phyloP scores from a whole-genome alignment of 2,329 filamentous ascomycete species.

The Pseudopithomyces maydicus region DNA sequence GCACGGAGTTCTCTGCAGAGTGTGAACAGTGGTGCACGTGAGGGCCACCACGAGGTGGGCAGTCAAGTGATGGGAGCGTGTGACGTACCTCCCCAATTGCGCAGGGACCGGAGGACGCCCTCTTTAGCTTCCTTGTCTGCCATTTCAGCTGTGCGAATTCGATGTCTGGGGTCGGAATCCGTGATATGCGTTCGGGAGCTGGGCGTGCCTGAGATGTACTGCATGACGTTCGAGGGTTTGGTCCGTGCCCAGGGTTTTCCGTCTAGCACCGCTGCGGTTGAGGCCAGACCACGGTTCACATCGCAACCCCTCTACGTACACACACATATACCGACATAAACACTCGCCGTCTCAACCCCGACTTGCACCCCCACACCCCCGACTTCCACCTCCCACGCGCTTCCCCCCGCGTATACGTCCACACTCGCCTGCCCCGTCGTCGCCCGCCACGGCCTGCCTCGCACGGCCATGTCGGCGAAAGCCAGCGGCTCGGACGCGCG shows the following conservation, averaged over 20 bases:
- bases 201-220: background rate
- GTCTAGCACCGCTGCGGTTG: conserved; percentile 24
- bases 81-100: conserved; percentile 58
- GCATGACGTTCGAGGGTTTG: conserved; percentile 5
- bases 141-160: conserved; percentile 34
- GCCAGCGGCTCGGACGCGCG: conserved; percentile 50
- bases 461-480: conserved; percentile 47
- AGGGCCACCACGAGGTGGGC: background rate
- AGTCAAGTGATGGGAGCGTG: background rate
- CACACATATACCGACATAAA: conserved; percentile 8
- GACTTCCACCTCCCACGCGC: background rate
- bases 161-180: background rate
- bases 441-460: background rate
- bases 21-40: conserved; percentile 25
- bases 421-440: conserved; percentile 10
- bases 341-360: conserved; percentile 2
- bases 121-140: conserved; percentile 44
- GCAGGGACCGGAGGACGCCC: conserved; percentile 51
- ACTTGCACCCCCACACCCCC: conserved; percentile 3
- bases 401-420: conserved; percentile 10
- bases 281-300: conserved; percentile 13
- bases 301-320: conserved; percentile 4
- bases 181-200: background rate
- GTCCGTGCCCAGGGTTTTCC: background rate
- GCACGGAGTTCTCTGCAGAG: conserved; percentile 64